Evolutionary conservation across 179 eudicot species (phyloP).

Genomic region (Nepenthes alata): DNA sequence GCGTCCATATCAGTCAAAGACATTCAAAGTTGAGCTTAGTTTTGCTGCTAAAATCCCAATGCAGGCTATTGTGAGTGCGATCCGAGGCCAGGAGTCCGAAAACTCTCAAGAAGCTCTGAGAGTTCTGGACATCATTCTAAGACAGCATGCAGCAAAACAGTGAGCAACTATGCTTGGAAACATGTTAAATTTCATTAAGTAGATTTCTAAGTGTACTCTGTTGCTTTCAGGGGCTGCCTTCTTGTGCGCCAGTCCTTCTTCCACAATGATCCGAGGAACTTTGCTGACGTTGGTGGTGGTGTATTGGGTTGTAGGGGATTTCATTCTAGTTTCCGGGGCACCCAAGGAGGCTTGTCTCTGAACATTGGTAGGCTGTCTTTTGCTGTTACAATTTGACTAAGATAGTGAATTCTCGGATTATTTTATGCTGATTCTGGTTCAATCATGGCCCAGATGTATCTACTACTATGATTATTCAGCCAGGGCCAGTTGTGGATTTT

Average conservation of each 20-base stretch:
- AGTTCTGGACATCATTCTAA: slow-evolving; percentile 72
- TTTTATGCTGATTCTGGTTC: not conserved
- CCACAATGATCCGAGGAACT: slow-evolving; percentile 71
- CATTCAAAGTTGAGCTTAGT: slow-evolving; percentile 74
- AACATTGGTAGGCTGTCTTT: slow-evolving; percentile 48
- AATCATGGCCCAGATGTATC: slow-evolving; percentile 50
- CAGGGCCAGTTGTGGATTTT: slow-evolving; percentile 88
- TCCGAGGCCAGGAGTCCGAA: slow-evolving; percentile 82
- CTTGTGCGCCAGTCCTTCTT: slow-evolving; percentile 87
- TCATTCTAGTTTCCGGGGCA: slow-evolving; percentile 84
- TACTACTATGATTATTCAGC: slow-evolving; percentile 92
- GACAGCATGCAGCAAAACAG: slow-evolving; percentile 95
- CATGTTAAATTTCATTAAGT: not conserved
- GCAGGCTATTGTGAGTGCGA: slow-evolving; percentile 76
- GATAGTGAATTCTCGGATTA: not conserved
- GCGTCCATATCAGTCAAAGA: slow-evolving; percentile 64
- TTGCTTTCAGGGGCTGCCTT: slow-evolving; percentile 75
- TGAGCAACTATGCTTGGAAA: slow-evolving; percentile 15
- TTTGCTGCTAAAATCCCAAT: slow-evolving; percentile 96
- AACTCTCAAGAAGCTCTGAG: slow-evolving; percentile 76
- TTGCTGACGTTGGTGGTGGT: slow-evolving; percentile 84
- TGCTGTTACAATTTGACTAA: not conserved
- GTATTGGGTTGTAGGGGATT: slow-evolving; percentile 90
- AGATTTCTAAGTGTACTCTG: not conserved
- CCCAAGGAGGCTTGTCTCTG: slow-evolving; percentile 79